Base-by-base conservation (phyloP, 306 rosid genomes). In the Corylus heterophylla region DNA sequence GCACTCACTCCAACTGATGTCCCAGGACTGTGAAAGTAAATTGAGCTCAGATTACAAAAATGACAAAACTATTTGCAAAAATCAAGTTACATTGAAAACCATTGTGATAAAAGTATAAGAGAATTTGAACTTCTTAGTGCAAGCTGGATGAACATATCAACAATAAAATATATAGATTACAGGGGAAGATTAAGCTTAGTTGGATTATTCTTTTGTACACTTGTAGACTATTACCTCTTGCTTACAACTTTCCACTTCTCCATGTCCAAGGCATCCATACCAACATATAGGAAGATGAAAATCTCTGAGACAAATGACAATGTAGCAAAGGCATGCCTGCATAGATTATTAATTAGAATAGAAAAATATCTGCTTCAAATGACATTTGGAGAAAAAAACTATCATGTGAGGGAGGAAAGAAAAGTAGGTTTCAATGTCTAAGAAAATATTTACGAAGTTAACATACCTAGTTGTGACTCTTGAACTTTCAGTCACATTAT, bases 261-360 rank as follows among this genome's bases (percentile, higher is more conserved):
- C 0, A 85, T 85, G 82, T 90, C 94, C 88, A 88, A 55, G 82
- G 94, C 90, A 83, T 90, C 92, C 94, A 90, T 88, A 47, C 92
- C 94, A 52, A 90, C 94, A 70, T 90, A 90, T 16, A 90, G 77
- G 85, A 90, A 90, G 78, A 88, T 88, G 86, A 90, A 85, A 69
- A 81, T 81, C 89, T 90, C 92, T 4, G 88, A 48, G 39, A 88
- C 22, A 63, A 81, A 90, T 45, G 94, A 90, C 14, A 86, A 70
- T 35, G 90, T 83, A 67, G 89, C 92, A 77, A 88, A 90, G 76
- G 85, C 58, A 83, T 90, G 94, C 85, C 94, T 90, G 82, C 61
- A 81, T 49, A 75, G 37, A 58, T 20, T 4, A 67, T n/a, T 61
- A 71, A 67, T 14, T 68, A 72, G 63, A 48, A 44, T 75, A 55